Percentiles rank a stretch among this genome's conserved stretches.
phyloP scores from a whole-genome alignment of 768 basidiomycete genomes.

The Austroboletus festivus region DNA sequence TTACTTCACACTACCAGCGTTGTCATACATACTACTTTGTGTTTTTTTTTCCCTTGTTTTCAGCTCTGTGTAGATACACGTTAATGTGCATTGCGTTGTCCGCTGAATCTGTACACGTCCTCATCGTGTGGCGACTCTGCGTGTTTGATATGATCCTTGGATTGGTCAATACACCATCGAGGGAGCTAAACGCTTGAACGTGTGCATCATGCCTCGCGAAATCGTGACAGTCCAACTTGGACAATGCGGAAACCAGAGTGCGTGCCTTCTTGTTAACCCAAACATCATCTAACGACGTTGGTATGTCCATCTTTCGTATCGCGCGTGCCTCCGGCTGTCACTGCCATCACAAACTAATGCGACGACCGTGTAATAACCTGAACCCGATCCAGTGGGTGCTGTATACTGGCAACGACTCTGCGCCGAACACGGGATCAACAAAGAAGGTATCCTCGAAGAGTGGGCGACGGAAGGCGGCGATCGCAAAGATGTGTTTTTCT shows the following conservation, averaged over 20 bases:
- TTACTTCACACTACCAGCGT: slow-evolving; percentile 18
- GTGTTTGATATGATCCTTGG: slow-evolving; percentile 5
- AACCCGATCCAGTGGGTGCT: slow-evolving; percentile 68
- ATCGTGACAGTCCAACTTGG: slow-evolving; percentile 84
- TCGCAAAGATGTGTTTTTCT: slow-evolving; percentile 99
- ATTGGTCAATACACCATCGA: slow-evolving; percentile 3
- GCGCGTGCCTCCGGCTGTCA: too few species aligned
- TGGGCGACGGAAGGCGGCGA: slow-evolving; percentile 96
- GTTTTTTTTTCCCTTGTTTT: slow-evolving; percentile 16
- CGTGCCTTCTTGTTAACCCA: slow-evolving; percentile 26
- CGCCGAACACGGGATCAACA: slow-evolving; percentile 96
- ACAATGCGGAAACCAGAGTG: slow-evolving; percentile 92
- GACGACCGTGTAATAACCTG: background rate
- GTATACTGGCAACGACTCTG: slow-evolving; percentile 99
- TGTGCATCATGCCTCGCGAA: slow-evolving; percentile 66
- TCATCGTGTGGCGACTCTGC: too few species aligned
- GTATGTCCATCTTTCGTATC: background rate
- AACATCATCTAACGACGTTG: slow-evolving; percentile 11
- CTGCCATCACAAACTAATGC: too few species aligned
- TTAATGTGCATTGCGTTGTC: slow-evolving; percentile 19
- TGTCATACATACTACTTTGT: slow-evolving; percentile 22
- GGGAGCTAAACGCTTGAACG: slow-evolving; percentile 9
- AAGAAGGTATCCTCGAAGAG: slow-evolving; percentile 93
- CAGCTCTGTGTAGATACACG: slow-evolving; percentile 1
- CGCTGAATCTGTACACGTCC: too few species aligned